Conservation (phyloP, 2,329 filamentous ascomycete species). For the Aspergillus sp. region DNA sequence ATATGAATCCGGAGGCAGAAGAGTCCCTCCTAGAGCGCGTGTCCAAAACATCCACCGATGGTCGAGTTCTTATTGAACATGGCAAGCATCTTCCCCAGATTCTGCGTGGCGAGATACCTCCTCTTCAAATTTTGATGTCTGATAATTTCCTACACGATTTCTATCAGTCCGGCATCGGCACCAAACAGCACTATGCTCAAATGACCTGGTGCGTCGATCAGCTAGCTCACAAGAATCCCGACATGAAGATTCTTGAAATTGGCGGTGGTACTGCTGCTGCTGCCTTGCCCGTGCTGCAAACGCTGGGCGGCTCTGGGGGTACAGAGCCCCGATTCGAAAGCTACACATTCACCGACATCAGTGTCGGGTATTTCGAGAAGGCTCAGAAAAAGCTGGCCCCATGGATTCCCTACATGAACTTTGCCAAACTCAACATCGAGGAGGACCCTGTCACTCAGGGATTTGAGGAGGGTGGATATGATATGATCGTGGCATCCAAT, state of each 20-base stretch:
- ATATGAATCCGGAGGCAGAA: too few species aligned
- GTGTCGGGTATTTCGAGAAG: constrained; percentile 21
- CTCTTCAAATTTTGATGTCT: not conserved
- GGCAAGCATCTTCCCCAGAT: not conserved
- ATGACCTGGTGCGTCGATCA: not conserved
- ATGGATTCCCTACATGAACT: constrained; percentile 20
- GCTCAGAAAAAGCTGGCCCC: constrained; percentile 18
- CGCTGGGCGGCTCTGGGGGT: not conserved
- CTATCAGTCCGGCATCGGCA: not conserved
- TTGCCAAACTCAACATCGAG: constrained; percentile 23
- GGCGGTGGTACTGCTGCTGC: not conserved
- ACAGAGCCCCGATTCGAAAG: not conserved
- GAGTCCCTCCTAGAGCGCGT: too few species aligned
- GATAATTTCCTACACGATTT: not conserved
- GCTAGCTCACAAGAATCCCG: not conserved
- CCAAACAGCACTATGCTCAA: not conserved
- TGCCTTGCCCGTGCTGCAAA: not conserved
- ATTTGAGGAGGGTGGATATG: constrained; percentile 21
- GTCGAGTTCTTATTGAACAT: not conserved
- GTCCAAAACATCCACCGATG: too few species aligned
- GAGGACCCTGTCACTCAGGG: constrained; percentile 22
- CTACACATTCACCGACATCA: constrained; percentile 29
- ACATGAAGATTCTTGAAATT: not conserved
- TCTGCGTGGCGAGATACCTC: not conserved
- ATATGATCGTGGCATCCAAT: constrained; percentile 29